phyloP scores from a whole-genome alignment of 2,329 filamentous ascomycete species.

The Fusarium odoratissimum region DNA sequence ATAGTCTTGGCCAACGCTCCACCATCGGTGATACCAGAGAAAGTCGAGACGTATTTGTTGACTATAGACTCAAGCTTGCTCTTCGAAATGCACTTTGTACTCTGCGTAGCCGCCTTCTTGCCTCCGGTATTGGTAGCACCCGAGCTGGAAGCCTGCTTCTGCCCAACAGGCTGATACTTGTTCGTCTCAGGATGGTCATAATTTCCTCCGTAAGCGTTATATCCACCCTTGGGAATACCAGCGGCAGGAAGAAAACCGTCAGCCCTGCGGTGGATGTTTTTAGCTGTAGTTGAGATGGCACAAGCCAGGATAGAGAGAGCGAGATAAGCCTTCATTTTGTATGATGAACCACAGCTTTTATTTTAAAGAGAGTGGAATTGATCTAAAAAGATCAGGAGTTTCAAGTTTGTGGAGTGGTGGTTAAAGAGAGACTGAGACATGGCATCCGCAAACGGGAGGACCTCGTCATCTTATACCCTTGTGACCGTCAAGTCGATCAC shows the following conservation, averaged over 20 bases:
- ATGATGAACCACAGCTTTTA: neutral
- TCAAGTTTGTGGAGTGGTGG: conserved; percentile 8
- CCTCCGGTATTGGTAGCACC: neutral
- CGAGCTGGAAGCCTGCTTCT: conserved; percentile 12
- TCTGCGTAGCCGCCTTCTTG: neutral
- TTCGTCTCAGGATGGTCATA: conserved; percentile 34
- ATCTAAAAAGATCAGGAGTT: conserved; percentile 12
- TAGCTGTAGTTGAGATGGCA: conserved; percentile 26
- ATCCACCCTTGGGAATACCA: conserved; percentile 25
- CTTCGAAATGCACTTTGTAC: conserved; percentile 17
- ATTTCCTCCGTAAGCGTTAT: conserved; percentile 29
- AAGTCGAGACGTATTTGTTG: conserved; percentile 36
- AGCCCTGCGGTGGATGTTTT: conserved; percentile 13
- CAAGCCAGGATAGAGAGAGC: conserved; percentile 27
- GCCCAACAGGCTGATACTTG: conserved; percentile 13
- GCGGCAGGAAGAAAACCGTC: conserved; percentile 10
- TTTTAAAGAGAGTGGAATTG: conserved; percentile 23
- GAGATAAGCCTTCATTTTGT: conserved; percentile 27
- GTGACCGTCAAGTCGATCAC: no score
- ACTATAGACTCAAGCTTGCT: conserved; percentile 26
- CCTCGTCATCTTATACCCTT: conserved; percentile 23
- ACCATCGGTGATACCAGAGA: conserved; percentile 34
- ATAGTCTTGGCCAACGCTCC: conserved; percentile 17
- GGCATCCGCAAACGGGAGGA: neutral
- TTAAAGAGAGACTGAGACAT: conserved; percentile 30